Percentiles rank a stretch among this genome's conserved stretches.
Evolutionary conservation across 2,329 filamentous ascomycete genomes (phyloP).

Genomic region (Ramichloridium luteum): DNA sequence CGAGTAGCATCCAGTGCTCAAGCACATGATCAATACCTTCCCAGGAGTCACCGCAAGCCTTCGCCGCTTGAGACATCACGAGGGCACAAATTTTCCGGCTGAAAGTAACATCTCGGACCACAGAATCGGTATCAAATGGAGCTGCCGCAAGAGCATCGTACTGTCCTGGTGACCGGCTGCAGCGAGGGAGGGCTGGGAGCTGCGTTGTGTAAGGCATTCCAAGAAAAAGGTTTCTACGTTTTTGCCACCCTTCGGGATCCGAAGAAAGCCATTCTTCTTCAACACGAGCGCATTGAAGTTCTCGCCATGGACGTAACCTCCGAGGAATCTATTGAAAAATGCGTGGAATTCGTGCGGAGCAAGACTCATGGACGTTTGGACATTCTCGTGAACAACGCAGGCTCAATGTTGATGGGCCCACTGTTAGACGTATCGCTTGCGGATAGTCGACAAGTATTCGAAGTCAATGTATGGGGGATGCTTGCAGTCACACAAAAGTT

Average conservation of each 20-base stretch:
- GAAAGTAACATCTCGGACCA: too few relatives aligned
- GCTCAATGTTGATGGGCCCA: constrained; percentile 19
- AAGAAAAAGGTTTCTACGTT: constrained; percentile 20
- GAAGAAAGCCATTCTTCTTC: too few relatives aligned
- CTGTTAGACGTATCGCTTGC: constrained; percentile 18
- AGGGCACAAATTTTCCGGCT: too few relatives aligned
- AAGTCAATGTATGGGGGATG: constrained; percentile 39
- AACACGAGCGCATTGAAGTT: too few relatives aligned
- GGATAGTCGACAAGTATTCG: constrained; percentile 36
- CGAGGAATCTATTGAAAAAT: constrained; percentile 24
- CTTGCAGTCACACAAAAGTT: constrained; percentile 28
- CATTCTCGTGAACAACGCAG: constrained; percentile 39
- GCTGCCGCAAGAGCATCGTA: too few relatives aligned
- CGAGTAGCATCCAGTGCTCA: too few relatives aligned
- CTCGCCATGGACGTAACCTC: constrained; percentile 34
- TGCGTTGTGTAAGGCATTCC: constrained; percentile 29
- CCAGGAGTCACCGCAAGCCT: too few relatives aligned
- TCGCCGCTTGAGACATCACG: too few relatives aligned
- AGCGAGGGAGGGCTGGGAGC: constrained; percentile 31
- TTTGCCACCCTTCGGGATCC: constrained; percentile 9
- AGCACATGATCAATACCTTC: too few relatives aligned
- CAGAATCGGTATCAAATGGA: too few relatives aligned
- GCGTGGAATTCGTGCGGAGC: constrained; percentile 21
- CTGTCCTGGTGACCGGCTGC: constrained; percentile 21
- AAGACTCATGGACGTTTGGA: constrained; percentile 27